These are phyloP conservation scores for Iberis amara DNA, from an alignment of 441 rosid genomes.

Conservation along the genomic window DNA sequence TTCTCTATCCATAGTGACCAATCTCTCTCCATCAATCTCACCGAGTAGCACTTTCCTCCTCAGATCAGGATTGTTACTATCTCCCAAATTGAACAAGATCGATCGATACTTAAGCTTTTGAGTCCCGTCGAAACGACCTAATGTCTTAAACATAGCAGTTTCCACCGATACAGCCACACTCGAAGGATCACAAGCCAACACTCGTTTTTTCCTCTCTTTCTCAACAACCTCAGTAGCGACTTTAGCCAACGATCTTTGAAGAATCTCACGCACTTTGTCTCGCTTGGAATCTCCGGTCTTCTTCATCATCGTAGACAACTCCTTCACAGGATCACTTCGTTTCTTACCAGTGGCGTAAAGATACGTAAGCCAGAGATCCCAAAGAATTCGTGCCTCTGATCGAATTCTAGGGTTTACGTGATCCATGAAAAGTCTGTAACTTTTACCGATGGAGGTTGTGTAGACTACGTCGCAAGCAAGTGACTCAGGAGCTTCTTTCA, in stretches of 20 bases:
- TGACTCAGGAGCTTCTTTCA: conserved; percentile 9
- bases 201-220: conserved; percentile 10
- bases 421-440: background rate
- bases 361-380: conserved; percentile 1
- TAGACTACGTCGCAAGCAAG: background rate
- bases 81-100: conserved; percentile 15
- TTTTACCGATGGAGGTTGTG: background rate
- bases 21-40: conserved; percentile 10
- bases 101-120: conserved; percentile 4
- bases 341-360: background rate
- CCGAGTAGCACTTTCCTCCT: conserved; percentile 16
- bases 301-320: background rate
- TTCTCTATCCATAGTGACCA: conserved; percentile 9
- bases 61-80: conserved; percentile 15
- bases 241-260: conserved; percentile 6
- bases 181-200: background rate
- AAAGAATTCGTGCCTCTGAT: background rate
- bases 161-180: conserved; percentile 2
- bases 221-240: conserved; percentile 2
- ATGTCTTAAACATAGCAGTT: conserved; percentile 1
- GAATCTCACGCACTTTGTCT: conserved; percentile 23
- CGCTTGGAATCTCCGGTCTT: conserved; percentile 9
- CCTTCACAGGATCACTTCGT: background rate
- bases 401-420: conserved; percentile 10
- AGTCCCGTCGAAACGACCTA: background rate